phyloP scores from a whole-genome alignment of 2,329 filamentous ascomycete species.

The Cladophialophora carrionii region DNA sequence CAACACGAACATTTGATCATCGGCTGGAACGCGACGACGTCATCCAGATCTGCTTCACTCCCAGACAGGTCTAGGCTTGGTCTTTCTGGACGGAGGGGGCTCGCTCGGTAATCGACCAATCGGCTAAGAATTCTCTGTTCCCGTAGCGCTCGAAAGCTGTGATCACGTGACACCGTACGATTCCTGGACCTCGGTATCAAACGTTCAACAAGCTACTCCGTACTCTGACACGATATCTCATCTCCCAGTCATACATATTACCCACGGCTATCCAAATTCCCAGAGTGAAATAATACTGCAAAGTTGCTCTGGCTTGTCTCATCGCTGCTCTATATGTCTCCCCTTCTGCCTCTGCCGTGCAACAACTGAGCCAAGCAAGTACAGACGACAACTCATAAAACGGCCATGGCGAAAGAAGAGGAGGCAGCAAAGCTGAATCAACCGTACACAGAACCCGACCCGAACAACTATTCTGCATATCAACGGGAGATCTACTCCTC shows the following conservation, averaged over 20 bases:
- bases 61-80: neutral
- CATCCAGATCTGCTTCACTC: conserved; percentile 1
- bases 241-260: neutral
- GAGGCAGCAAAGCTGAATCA: conserved; percentile 25
- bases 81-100: neutral
- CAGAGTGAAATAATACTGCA: neutral
- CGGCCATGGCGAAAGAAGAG: conserved; percentile 25
- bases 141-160: neutral
- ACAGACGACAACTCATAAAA: neutral
- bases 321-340: neutral
- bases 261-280: neutral
- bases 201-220: neutral
- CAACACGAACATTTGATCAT: conserved; percentile 5
- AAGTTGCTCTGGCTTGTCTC: neutral
- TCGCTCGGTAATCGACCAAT: neutral
- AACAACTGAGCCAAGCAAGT: neutral
- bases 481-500: conserved; percentile 37
- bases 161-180: neutral
- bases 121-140: neutral
- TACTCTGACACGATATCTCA: too few species aligned
- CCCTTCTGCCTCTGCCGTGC: neutral
- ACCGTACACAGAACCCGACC: conserved; percentile 35
- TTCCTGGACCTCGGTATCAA: neutral
- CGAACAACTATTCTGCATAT: conserved; percentile 31
- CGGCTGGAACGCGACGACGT: conserved; percentile 5